Evolutionary conservation across 345 rosid species (phyloP).

Genomic region (Salix caprea): DNA sequence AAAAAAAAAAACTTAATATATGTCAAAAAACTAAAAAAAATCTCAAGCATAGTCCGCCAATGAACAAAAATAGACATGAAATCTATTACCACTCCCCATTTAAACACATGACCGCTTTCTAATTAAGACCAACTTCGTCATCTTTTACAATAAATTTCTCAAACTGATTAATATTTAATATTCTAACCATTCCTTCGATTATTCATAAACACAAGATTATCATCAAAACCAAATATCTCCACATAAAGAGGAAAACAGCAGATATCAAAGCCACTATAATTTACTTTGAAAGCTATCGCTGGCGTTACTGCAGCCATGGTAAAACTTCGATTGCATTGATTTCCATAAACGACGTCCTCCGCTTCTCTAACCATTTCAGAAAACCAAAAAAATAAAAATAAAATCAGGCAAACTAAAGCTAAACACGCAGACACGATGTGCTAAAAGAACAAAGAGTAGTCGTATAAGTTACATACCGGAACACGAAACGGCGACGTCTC

Average conservation of each 20-base stretch:
- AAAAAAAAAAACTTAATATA: not conserved
- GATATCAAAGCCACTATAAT: not conserved
- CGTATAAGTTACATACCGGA: conserved; percentile 42
- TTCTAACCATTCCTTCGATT: not conserved
- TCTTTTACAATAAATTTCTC: not conserved
- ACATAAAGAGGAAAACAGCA: not conserved
- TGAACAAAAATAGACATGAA: not conserved
- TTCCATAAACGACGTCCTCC: conserved; percentile 70
- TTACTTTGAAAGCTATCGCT: conserved; percentile 49
- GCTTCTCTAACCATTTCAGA: conserved; percentile 31
- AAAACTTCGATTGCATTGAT: conserved; percentile 53
- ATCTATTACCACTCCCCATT: not conserved
- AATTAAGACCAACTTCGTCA: not conserved
- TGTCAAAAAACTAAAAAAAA: no score
- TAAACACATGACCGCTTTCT: not conserved
- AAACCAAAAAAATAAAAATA: not conserved
- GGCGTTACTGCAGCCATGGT: conserved; percentile 76
- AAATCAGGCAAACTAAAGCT: not conserved
- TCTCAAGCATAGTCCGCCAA: not conserved
- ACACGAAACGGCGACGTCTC: conserved; percentile 31
- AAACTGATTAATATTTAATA: not conserved
- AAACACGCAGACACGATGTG: not conserved
- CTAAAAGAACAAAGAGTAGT: not conserved
- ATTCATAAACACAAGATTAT: not conserved
- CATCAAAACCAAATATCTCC: not conserved